Conservation (phyloP, 2,329 filamentous ascomycete species). For the Diaporthe ampelina region DNA sequence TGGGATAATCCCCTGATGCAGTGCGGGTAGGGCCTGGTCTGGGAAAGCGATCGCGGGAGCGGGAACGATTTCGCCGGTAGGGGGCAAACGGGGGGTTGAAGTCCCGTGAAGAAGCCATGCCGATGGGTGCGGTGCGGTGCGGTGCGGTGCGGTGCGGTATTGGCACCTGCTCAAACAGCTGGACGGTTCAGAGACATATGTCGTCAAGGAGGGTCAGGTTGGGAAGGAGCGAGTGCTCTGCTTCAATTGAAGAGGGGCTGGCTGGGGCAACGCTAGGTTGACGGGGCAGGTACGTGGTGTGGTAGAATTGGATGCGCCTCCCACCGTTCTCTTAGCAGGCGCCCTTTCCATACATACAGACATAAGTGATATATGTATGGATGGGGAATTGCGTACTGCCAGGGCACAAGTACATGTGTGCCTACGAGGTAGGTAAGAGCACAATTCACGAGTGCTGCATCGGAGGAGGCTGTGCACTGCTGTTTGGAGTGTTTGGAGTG, state of each 20-base stretch:
- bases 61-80: slow-evolving; percentile 26
- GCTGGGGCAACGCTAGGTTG: background rate
- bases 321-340: background rate
- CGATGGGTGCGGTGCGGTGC: slow-evolving; percentile 5
- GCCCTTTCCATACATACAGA: background rate
- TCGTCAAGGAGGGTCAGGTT: slow-evolving; percentile 8
- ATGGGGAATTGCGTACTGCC: background rate
- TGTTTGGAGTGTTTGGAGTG: too few relatives aligned
- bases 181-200: slow-evolving; percentile 25
- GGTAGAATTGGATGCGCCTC: background rate
- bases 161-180: slow-evolving; percentile 26
- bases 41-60: slow-evolving; percentile 13
- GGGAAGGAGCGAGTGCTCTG: slow-evolving; percentile 13
- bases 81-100: slow-evolving; percentile 21
- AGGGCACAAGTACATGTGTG: background rate
- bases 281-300: slow-evolving; percentile 7
- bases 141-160: background rate
- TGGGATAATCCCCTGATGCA: slow-evolving; percentile 10
- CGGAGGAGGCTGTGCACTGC: background rate
- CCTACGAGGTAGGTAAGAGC: background rate
- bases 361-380: background rate
- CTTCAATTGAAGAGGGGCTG: background rate
- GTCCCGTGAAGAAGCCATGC: slow-evolving; percentile 33
- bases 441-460: background rate
- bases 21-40: slow-evolving; percentile 1